These are phyloP conservation scores for Erodium maritimum DNA, from an alignment of 345 rosid genomes.

Conservation along the genomic window DNA sequence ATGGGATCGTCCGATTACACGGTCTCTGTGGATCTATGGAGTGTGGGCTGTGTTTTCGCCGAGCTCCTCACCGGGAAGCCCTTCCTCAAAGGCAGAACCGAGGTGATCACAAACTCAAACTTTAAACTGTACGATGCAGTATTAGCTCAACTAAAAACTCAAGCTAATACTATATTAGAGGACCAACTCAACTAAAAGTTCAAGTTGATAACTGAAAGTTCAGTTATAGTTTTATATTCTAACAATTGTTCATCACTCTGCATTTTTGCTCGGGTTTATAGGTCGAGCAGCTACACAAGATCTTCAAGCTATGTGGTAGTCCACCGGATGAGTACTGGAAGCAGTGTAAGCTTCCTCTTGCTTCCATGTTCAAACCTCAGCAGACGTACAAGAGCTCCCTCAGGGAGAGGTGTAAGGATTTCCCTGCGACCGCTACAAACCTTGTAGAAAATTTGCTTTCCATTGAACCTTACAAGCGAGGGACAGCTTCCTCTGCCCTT, in stretches of 20 bases:
- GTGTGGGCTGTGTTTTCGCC: conserved; percentile 34
- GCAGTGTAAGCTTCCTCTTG: conserved; percentile 14
- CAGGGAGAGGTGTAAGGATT: conserved; percentile 7
- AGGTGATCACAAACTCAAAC: no score
- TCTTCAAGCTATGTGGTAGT: conserved; percentile 34
- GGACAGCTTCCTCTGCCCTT: conserved; percentile 12
- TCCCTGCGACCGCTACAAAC: conserved; percentile 1
- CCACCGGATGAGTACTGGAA: conserved; percentile 28
- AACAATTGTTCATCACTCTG: no score
- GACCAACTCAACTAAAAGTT: no score
- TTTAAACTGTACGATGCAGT: no score
- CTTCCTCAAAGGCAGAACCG: conserved; percentile 35
- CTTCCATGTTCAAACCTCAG: conserved; percentile 16
- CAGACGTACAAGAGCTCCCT: conserved; percentile 9
- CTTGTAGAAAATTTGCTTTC: conserved; percentile 9
- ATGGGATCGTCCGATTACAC: conserved; percentile 21
- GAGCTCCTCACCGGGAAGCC: conserved; percentile 29
- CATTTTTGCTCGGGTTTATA: not conserved
- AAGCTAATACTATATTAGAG: no score
- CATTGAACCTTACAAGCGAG: conserved; percentile 11
- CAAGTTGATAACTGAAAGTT: no score
- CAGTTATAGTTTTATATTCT: no score
- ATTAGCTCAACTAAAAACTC: no score
- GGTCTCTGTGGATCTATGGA: conserved; percentile 33
- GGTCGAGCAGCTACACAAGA: conserved; percentile 40